Conservation (phyloP, 2,329 filamentous ascomycete genomes). For the Pseudocercospora ulei region DNA sequence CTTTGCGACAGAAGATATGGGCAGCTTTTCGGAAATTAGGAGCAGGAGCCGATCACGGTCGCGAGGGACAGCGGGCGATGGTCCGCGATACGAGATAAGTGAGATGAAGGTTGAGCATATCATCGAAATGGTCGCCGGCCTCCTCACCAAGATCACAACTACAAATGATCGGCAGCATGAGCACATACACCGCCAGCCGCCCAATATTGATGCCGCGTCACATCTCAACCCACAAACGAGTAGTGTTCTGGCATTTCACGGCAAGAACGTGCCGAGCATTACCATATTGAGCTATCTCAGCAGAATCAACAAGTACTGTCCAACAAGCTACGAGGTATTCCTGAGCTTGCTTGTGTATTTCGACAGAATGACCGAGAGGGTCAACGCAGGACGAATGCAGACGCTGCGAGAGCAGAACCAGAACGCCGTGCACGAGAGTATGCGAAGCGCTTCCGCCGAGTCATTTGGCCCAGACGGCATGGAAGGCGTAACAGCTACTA, state of each 20-base stretch:
- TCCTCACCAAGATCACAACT: conserved; percentile 92
- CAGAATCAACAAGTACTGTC: conserved; percentile 97
- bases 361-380: conserved; percentile 94
- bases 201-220: conserved; percentile 50
- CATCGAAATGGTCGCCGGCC: conserved; percentile 96
- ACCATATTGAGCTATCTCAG: conserved; percentile 92
- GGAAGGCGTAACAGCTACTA: conserved; percentile 28
- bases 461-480: conserved; percentile 27
- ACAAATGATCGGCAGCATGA: conserved; percentile 94
- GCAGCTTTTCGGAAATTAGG: conserved; percentile 45
- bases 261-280: conserved; percentile 94
- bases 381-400: conserved; percentile 70
- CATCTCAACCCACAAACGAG: conserved; percentile 55
- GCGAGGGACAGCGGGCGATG: conserved; percentile 43
- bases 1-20: conserved; percentile 68
- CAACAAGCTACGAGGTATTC: conserved; percentile 96
- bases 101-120: conserved; percentile 94
- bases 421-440: conserved; percentile 36
- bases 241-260: conserved; percentile 86
- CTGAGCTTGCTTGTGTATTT: conserved; percentile 93
- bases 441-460: conserved; percentile 23
- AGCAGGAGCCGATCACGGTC: conserved; percentile 35
- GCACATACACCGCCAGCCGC: conserved; percentile 66
- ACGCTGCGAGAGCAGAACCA: conserved; percentile 49
- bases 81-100: conserved; percentile 80